Base-by-base conservation (phyloP, 2,329 filamentous ascomycete species). In the Clarireedia monteithiana region DNA sequence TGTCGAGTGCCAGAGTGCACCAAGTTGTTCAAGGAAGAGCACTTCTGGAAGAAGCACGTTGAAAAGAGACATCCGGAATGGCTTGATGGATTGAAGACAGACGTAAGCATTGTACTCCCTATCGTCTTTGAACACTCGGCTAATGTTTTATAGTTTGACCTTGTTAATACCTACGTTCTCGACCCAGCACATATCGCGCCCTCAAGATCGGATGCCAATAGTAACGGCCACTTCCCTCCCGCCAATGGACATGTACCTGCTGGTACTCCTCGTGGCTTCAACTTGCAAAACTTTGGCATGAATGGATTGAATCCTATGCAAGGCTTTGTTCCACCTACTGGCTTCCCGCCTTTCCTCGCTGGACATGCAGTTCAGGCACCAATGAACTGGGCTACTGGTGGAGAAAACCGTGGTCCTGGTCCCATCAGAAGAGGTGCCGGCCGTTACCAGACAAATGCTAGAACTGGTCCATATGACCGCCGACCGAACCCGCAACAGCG, bases 41-140 rank as follows among this genome's bases (percentile, higher is more conserved):
- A 92, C 65, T 99, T 99, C 70, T 99, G 95, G 92, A 86, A 85
- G 67, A 99, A 99, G 77, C 94, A 99, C 67, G 86, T 97, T 15
- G 92, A 97, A 73, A 99, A 99, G 75, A 85, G 95, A 57, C 94
- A 99, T 70, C 71, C 81, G 0, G 92, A 97, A 53, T 99, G 91
- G 88, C 80, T 88, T 46, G 86, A 91, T 36, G 81, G 76, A 53
- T 75, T 96, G 62, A 87, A 86, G 70, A 84, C 86, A 68, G 92
- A 96, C 75, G 91, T 95, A 77, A 77, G 84, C 77, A 38, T 54
- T 46, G 15, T 7, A 20, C 7, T 42, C 39, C 39, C 15, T 42
- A 15, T n/a, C 6, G 17, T 42, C 15, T 5, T n/a, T 42, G 39
- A 42, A 42, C 30, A 34, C 5, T 12, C 30, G 10, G 42, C 42